Conservation (phyloP, 2,329 filamentous ascomycete genomes). For the Chaetomium olivaceum region DNA sequence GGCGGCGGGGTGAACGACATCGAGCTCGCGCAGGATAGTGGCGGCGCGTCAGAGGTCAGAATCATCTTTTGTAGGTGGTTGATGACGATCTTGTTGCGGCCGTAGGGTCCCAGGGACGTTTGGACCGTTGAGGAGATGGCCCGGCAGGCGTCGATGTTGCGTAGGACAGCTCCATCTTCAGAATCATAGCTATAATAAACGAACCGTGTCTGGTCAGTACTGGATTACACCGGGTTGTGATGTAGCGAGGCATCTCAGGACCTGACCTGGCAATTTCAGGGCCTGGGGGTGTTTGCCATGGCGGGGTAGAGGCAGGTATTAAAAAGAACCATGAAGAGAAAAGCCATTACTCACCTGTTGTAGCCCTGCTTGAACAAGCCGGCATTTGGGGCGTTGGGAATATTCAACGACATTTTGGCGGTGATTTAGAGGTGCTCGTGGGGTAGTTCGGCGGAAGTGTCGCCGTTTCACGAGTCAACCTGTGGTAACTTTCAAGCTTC, state of each 20-base stretch:
- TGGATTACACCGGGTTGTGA: conserved; percentile 13
- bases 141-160: conserved; percentile 97
- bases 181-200: conserved; percentile 77
- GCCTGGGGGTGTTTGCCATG: conserved; percentile 12
- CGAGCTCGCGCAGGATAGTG: conserved; percentile 94
- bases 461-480: conserved; percentile 14
- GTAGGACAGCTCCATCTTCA: conserved; percentile 97
- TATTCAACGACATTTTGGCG: conserved; percentile 83
- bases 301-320: conserved; percentile 29
- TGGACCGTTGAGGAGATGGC: conserved; percentile 95
- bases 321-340: neutral
- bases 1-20: conserved; percentile 96
- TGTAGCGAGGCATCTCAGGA: conserved; percentile 1
- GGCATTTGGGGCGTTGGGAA: conserved; percentile 89
- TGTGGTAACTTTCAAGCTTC: conserved; percentile 20
- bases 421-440: conserved; percentile 18
- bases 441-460: conserved; percentile 14
- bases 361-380: conserved; percentile 96
- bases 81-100: conserved; percentile 99
- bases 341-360: conserved; percentile 70
- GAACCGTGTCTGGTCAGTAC: conserved; percentile 36
- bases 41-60: conserved; percentile 96
- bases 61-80: conserved; percentile 99
- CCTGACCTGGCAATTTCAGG: neutral
- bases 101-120: conserved; percentile 94